phyloP scores from a whole-genome alignment of 116 monocot species.

The Trichopus zeylanicus region DNA sequence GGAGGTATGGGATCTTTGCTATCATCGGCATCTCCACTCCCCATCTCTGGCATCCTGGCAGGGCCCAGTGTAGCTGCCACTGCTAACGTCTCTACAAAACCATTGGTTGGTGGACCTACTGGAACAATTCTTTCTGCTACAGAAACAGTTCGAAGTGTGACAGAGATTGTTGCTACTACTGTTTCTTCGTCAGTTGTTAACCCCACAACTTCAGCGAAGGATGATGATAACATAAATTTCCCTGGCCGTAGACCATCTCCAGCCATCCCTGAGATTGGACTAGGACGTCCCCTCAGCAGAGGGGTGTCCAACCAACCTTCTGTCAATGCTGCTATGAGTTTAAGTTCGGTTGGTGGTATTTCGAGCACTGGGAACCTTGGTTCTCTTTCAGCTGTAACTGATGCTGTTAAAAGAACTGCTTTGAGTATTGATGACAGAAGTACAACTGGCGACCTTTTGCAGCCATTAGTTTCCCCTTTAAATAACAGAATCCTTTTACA shows the following conservation, averaged over 20 bases:
- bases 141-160: conserved; percentile 20
- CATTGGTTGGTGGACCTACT: conserved; percentile 31
- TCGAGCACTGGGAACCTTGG: conserved; percentile 32
- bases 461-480: conserved; percentile 61
- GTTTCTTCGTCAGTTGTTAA: conserved; percentile 26
- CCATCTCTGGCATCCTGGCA: conserved; percentile 14
- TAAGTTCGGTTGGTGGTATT: conserved; percentile 40
- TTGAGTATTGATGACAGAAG: conserved; percentile 61
- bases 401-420: conserved; percentile 44
- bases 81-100: conserved; percentile 21
- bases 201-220: conserved; percentile 38
- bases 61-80: conserved; percentile 19
- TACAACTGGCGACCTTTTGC: conserved; percentile 35
- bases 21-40: conserved; percentile 24
- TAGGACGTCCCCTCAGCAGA: conserved; percentile 36
- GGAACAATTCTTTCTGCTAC: conserved; percentile 45
- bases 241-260: conserved; percentile 62
- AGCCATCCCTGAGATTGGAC: conserved; percentile 40
- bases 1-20: conserved; percentile 17
- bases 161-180: conserved; percentile 36
- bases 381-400: conserved; percentile 40
- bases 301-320: conserved; percentile 44
- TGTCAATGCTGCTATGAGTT: conserved; percentile 28
- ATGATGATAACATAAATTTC: conserved; percentile 52
- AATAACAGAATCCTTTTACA: conserved; percentile 43